Conservation (phyloP, 2,329 filamentous ascomycete genomes). For the Calonectria crousiana region DNA sequence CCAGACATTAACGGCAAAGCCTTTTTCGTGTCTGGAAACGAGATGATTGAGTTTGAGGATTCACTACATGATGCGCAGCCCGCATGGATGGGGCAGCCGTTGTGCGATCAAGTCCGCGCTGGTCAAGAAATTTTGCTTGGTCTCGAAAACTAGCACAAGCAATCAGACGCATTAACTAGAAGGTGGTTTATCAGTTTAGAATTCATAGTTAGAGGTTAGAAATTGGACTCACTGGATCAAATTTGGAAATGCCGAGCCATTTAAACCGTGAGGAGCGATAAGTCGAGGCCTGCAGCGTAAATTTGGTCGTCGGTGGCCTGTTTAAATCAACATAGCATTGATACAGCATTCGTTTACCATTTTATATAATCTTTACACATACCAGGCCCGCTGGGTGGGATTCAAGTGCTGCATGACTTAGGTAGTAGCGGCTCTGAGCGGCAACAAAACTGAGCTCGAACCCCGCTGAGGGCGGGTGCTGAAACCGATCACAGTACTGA, state of each 20-base stretch:
- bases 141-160: not conserved
- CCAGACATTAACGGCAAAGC: not conserved
- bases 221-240: not conserved
- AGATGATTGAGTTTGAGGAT: constrained; percentile 6
- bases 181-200: not conserved
- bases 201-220: not conserved
- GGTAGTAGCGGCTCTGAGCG: too few species aligned
- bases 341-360: too few species aligned
- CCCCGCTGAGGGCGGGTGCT: too few species aligned
- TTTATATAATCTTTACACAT: too few species aligned
- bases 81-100: not conserved
- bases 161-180: not conserved
- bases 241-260: not conserved
- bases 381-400: too few species aligned
- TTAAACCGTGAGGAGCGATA: not conserved
- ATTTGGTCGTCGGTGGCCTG: too few species aligned
- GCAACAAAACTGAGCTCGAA: too few species aligned
- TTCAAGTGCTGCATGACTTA: too few species aligned
- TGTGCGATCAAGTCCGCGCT: not conserved
- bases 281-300: too few species aligned
- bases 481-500: too few species aligned
- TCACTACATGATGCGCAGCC: constrained; percentile 2
- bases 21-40: not conserved
- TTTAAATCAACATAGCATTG: too few species aligned
- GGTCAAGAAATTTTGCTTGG: not conserved